phyloP scores from a whole-genome alignment of 257 asterid genomes.

The Nicotiana undulata region DNA sequence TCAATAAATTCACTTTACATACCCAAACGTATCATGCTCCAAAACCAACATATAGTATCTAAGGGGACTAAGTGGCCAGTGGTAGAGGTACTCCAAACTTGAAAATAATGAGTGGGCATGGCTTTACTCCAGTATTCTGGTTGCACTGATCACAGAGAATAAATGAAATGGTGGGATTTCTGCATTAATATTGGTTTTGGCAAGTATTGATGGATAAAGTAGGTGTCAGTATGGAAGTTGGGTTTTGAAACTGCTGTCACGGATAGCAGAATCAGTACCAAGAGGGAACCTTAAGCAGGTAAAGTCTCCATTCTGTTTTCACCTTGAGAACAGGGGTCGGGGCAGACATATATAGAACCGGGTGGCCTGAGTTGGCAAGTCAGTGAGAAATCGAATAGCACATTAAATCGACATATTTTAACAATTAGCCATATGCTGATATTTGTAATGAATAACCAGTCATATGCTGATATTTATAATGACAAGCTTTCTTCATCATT shows the following conservation, averaged over 20 bases:
- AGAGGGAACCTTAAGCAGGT: background rate
- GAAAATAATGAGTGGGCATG: background rate
- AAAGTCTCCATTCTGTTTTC: background rate
- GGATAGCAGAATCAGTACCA: background rate
- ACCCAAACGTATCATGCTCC: background rate
- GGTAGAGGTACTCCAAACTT: background rate
- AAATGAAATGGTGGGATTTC: background rate
- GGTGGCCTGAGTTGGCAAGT: background rate
- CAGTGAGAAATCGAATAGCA: background rate
- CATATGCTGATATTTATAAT: background rate
- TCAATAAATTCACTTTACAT: background rate
- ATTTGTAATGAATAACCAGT: background rate
- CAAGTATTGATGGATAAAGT: background rate
- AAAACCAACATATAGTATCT: background rate
- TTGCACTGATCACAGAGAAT: background rate
- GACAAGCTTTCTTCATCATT: background rate
- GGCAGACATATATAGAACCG: background rate
- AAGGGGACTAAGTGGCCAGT: background rate
- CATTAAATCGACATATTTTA: background rate
- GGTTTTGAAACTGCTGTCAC: background rate
- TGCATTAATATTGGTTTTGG: background rate
- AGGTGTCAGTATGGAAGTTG: background rate
- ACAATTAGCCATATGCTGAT: background rate
- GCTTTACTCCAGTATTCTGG: background rate
- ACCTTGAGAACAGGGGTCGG: background rate